Evolutionary conservation across 1,284 basidiomycete species (phyloP).

Genomic region (Rhodotorula sp.): DNA sequence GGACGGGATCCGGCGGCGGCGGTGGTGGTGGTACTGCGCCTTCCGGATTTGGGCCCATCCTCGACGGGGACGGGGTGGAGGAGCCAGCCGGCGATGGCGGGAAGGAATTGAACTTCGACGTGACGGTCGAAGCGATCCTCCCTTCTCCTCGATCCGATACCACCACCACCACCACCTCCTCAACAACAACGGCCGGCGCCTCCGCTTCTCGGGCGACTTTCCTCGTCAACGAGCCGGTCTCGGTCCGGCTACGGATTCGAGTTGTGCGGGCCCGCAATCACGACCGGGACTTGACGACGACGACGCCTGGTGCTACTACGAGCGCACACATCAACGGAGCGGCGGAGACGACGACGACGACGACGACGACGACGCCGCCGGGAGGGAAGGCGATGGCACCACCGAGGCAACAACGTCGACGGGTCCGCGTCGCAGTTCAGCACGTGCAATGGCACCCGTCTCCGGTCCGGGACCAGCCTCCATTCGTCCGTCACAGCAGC

Average conservation of each 20-base stretch:
- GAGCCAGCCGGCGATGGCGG: too few relatives aligned
- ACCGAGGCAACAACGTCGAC: background rate
- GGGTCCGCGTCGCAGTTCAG: constrained; percentile 2
- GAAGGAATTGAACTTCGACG: constrained; percentile 13
- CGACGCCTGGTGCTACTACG: too few relatives aligned
- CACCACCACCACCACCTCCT: too few relatives aligned
- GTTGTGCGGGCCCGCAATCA: background rate
- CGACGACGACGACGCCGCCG: too few relatives aligned
- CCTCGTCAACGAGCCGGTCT: background rate
- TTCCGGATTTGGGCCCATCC: too few relatives aligned
- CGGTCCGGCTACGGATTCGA: background rate
- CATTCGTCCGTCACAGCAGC: background rate
- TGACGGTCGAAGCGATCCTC: constrained; percentile 8
- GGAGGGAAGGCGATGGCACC: too few relatives aligned
- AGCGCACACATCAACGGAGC: too few relatives aligned
- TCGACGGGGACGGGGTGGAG: too few relatives aligned
- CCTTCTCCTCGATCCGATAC: background rate
- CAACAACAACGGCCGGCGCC: background rate
- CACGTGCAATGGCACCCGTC: constrained; percentile 12
- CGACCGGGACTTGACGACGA: too few relatives aligned
- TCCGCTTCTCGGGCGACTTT: background rate
- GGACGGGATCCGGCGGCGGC: too few relatives aligned
- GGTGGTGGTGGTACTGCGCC: too few relatives aligned
- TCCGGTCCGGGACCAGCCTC: background rate
- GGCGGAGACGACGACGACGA: too few relatives aligned